phyloP scores from a whole-genome alignment of 2,329 filamentous ascomycete species.

The Aspergillus texensis region DNA sequence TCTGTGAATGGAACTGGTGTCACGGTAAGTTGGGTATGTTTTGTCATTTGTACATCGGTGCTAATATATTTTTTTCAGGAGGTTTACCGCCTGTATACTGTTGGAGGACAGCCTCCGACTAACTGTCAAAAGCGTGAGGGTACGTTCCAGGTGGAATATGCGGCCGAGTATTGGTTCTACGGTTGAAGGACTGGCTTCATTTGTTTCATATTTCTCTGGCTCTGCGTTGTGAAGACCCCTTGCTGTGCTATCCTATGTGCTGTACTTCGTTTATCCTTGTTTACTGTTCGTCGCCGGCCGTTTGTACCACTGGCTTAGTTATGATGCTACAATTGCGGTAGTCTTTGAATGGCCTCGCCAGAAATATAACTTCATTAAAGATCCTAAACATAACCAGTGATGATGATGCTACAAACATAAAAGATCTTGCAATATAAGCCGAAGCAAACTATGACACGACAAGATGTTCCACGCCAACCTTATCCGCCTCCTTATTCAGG shows the following conservation, averaged over 20 bases:
- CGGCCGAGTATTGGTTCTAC: slow-evolving; percentile 50
- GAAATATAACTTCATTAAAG: background rate
- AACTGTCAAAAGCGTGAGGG: slow-evolving; percentile 36
- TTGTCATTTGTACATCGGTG: background rate
- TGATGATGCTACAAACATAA: background rate
- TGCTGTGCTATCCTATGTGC: no score
- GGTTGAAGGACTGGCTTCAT: slow-evolving; percentile 23
- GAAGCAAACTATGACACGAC: background rate
- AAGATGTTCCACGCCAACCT: slow-evolving; percentile 37
- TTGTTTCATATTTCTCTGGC: background rate
- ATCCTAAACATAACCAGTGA: background rate
- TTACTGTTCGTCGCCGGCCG: background rate
- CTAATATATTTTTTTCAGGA: slow-evolving; percentile 31
- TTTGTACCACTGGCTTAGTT: background rate
- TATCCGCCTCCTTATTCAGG: slow-evolving; percentile 54
- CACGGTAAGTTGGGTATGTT: slow-evolving; percentile 27
- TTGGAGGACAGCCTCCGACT: slow-evolving; percentile 36
- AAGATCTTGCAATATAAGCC: background rate
- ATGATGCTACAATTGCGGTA: background rate
- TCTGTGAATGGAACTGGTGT: slow-evolving; percentile 31
- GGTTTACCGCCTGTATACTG: slow-evolving; percentile 45
- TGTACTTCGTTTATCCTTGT: background rate
- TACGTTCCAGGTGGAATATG: slow-evolving; percentile 41
- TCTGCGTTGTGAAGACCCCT: background rate
- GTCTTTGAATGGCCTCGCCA: background rate